phyloP scores from a whole-genome alignment of 257 asterid genomes.

The Eustoma russellianum region DNA sequence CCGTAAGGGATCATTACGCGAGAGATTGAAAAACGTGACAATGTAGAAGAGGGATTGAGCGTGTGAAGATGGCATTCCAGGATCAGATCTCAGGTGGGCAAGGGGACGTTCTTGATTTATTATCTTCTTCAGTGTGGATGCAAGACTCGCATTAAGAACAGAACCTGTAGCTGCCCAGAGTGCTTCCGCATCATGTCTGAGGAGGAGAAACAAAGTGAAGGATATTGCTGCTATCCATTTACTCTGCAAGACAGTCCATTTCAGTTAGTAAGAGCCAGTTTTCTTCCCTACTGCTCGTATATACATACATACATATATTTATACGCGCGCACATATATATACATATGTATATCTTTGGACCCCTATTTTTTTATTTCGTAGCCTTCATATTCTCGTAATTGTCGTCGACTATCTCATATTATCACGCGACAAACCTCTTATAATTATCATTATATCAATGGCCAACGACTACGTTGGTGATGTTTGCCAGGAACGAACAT shows the following conservation, averaged over 20 bases:
- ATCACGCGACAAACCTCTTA: too few species aligned
- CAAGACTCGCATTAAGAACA: slow-evolving; percentile 37
- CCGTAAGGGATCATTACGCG: slow-evolving; percentile 29
- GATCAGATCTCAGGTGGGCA: slow-evolving; percentile 56
- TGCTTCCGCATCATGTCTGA: slow-evolving; percentile 67
- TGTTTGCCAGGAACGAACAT: too few species aligned
- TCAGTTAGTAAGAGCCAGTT: neutral
- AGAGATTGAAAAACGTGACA: slow-evolving; percentile 28
- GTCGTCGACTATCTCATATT: too few species aligned
- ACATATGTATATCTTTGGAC: too few species aligned
- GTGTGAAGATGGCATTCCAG: slow-evolving; percentile 96
- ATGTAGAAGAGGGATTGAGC: slow-evolving; percentile 57
- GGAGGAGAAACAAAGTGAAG: slow-evolving; percentile 28
- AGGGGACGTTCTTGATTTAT: slow-evolving; percentile 71
- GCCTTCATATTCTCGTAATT: too few species aligned
- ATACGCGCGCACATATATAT: too few species aligned
- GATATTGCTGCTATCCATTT: slow-evolving; percentile 47
- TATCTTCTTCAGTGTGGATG: slow-evolving; percentile 36
- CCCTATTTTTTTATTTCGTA: too few species aligned
- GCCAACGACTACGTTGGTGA: too few species aligned
- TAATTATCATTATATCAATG: too few species aligned
- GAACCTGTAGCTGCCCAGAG: slow-evolving; percentile 65
- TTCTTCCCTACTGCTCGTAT: too few species aligned
- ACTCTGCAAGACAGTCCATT: slow-evolving; percentile 40
- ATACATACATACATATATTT: too few species aligned